These are phyloP conservation scores for Sclerotinia spermophila DNA, from an alignment of 2,329 filamentous ascomycete species.

Conservation along the genomic window DNA sequence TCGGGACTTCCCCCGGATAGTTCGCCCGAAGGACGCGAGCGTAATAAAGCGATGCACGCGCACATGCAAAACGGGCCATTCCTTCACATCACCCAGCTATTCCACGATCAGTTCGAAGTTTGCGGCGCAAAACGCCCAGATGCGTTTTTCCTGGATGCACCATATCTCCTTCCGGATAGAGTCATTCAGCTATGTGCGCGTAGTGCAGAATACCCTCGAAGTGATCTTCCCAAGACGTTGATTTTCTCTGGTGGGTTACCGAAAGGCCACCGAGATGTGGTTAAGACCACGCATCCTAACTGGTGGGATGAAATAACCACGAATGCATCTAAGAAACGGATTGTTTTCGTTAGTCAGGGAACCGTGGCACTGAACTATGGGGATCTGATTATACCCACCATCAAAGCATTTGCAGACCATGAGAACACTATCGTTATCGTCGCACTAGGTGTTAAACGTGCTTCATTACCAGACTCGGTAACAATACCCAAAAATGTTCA, in stretches of 20 bases:
- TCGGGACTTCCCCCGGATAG: slow-evolving; percentile 40
- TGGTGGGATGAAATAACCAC: slow-evolving; percentile 46
- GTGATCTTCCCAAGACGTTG: neutral
- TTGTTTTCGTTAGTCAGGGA: slow-evolving; percentile 40
- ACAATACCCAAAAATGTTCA: slow-evolving; percentile 35
- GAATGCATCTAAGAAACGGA: slow-evolving; percentile 37
- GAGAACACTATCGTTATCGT: slow-evolving; percentile 37
- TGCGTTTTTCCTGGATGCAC: slow-evolving; percentile 28
- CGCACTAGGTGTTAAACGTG: slow-evolving; percentile 30
- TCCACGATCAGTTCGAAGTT: slow-evolving; percentile 22
- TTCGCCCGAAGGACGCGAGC: slow-evolving; percentile 38
- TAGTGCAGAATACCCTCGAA: neutral
- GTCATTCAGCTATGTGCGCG: neutral
- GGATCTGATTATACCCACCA: slow-evolving; percentile 38
- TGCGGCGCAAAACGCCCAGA: slow-evolving; percentile 30
- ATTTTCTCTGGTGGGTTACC: neutral
- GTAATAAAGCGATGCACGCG: slow-evolving; percentile 36
- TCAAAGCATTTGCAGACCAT: slow-evolving; percentile 36
- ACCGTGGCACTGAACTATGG: slow-evolving; percentile 34
- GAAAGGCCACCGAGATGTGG: neutral
- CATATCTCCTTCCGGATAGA: neutral
- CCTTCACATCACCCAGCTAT: neutral
- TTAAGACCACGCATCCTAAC: slow-evolving; percentile 31
- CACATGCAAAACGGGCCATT: slow-evolving; percentile 5
- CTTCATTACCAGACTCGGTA: slow-evolving; percentile 32